Evolutionary conservation across 176 grass and related monocot genomes (phyloP), one percentile per base, ranked within the genome.

Genomic region (Leersia perrieri): DNA sequence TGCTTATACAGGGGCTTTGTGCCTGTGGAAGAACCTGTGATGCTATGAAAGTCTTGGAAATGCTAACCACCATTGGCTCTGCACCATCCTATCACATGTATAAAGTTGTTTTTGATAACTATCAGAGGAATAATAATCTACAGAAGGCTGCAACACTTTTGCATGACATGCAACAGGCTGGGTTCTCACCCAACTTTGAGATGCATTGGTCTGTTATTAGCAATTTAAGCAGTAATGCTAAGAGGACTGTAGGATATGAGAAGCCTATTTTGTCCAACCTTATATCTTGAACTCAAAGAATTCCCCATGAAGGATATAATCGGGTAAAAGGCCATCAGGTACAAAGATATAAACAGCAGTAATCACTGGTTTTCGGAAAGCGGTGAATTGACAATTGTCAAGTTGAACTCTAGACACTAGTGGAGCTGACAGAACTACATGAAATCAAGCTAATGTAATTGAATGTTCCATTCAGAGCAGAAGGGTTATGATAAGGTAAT

Each of bases 161-260:
- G 83, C 86, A 83, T 91, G 90, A 89, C 90, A 98, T 98, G 95
- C 82, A 98, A 73, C 85, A 82, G 85, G 86, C 78, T 76, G 90
- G 95, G 51, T 64, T 91, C 68, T 55, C 60, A 38, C 90, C 95
- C n/a, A 95, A 98, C 63, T 98, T 98, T 86, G 90, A 98, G 71
- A 93, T 87, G 66, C 95, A 95, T 69, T 98, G 95, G 95, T 95
- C 92, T 79, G 39, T 98, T 39, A 98, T 98, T 89, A 98, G 90
- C 80, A 92, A 93, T 83, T 94, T 97, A 77, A 90, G 83, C 75
- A 85, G 68, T 36, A 78, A 42, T 25, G 81, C 36, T 32, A 79
- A 81, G 64, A 95, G 86, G 60, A 75, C 51, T 58, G 83, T 80
- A 67, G 83, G 68, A 76, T 67, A 77, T 67, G 49, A 47, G 81